A percentile compares a stretch with the other conserved stretches of the same genome.
These are phyloP conservation scores for Lipomyces chichibuensis DNA, from an alignment of 805 yeast species.

Conservation along the genomic window DNA sequence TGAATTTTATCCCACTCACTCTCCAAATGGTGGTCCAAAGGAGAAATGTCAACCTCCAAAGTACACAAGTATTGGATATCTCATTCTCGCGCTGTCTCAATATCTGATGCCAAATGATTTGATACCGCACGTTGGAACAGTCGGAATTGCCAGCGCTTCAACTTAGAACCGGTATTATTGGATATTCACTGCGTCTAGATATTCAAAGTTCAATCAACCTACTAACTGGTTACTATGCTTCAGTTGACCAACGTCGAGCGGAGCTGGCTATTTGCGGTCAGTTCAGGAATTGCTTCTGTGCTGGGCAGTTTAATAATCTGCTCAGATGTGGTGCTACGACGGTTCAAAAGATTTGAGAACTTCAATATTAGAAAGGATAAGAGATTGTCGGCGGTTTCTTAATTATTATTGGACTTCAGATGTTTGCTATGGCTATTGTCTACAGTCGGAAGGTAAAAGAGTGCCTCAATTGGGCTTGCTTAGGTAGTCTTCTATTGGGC, in stretches of 20 bases:
- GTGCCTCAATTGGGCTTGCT: constrained; percentile 32
- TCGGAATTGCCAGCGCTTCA: too few relatives aligned
- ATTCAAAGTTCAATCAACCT: too few relatives aligned
- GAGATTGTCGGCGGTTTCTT: constrained; percentile 72
- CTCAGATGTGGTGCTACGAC: constrained; percentile 58
- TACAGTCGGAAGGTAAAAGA: constrained; percentile 23
- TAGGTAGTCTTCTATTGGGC: constrained; percentile 26
- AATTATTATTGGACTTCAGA: constrained; percentile 69
- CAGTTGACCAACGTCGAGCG: constrained; percentile 18
- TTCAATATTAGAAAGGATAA: constrained; percentile 64
- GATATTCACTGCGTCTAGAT: too few relatives aligned
- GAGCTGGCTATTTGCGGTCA: constrained; percentile 67
- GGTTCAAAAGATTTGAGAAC: constrained; percentile 50
- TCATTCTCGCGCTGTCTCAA: too few relatives aligned
- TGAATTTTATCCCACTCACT: too few relatives aligned
- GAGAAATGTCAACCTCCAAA: too few relatives aligned
- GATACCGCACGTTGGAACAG: too few relatives aligned
- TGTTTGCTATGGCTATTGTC: constrained; percentile 30
- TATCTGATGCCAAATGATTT: too few relatives aligned
- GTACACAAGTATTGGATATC: too few relatives aligned
- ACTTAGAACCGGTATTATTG: too few relatives aligned
- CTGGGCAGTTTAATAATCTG: constrained; percentile 71
- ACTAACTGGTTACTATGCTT: constrained; percentile 1
- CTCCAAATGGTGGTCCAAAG: too few relatives aligned
- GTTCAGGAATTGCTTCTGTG: constrained; percentile 72